Evolutionary conservation across 2,329 filamentous ascomycete genomes (phyloP).

Genomic region (Cyphellophora attinorum): DNA sequence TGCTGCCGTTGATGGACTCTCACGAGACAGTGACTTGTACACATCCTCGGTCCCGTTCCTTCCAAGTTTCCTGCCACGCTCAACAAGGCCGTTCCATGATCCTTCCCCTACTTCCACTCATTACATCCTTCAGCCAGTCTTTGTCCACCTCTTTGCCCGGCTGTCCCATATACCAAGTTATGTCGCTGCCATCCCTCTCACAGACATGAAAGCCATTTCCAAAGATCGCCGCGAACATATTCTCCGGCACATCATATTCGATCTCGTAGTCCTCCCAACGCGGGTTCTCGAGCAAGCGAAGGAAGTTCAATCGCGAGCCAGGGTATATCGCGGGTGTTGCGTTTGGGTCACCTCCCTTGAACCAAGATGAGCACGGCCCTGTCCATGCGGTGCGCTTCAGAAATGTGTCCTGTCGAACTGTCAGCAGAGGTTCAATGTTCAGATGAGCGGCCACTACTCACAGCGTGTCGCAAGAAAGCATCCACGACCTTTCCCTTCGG

Average conservation of each 20-base stretch:
- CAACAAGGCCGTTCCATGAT: not conserved
- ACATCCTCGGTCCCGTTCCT: too few relatives aligned
- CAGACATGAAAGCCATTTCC: conserved; percentile 33
- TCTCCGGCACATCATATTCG: conserved; percentile 27
- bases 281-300: conserved; percentile 27
- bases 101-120: not conserved
- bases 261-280: conserved; percentile 34
- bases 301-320: conserved; percentile 28
- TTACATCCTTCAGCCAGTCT: not conserved
- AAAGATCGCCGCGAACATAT: conserved; percentile 27
- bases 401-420: not conserved
- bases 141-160: not conserved
- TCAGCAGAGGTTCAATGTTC: not conserved
- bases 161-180: conserved; percentile 21
- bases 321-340: conserved; percentile 27
- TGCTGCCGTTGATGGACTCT: too few relatives aligned
- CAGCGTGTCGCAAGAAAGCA: not conserved
- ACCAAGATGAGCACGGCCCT: conserved; percentile 3
- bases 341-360: conserved; percentile 13
- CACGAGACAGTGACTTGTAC: too few relatives aligned
- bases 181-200: conserved; percentile 39
- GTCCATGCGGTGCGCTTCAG: conserved; percentile 4
- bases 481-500: not conserved
- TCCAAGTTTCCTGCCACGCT: too few relatives aligned
- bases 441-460: not conserved